A percentile compares a stretch with the other conserved stretches of the same genome.
These are phyloP conservation scores for Fusarium sp. DNA, from an alignment of 2,329 filamentous ascomycete species.

Conservation along the genomic window DNA sequence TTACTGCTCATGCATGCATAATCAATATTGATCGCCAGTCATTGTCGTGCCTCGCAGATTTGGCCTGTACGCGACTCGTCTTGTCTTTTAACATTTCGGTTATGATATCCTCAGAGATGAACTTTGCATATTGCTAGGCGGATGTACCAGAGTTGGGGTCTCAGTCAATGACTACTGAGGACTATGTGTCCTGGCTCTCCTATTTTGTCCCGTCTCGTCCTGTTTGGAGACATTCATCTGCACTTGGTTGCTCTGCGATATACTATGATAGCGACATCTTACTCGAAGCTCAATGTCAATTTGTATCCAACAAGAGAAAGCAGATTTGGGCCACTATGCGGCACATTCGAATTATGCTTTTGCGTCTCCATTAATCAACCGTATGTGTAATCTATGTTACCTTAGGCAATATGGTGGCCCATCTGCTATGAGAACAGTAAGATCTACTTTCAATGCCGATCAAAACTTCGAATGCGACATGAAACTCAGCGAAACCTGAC, in stretches of 20 bases:
- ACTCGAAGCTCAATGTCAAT: not conserved
- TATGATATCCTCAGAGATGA: not conserved
- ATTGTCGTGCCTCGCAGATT: not conserved
- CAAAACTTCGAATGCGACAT: conserved; percentile 14
- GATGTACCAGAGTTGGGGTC: not conserved
- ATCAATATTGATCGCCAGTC: not conserved
- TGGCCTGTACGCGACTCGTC: not conserved
- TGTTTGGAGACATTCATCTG: too few species aligned
- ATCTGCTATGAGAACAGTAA: not conserved
- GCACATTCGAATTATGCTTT: not conserved
- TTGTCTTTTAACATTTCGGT: not conserved
- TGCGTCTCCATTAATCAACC: not conserved
- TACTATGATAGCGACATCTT: not conserved
- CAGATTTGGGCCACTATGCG: not conserved
- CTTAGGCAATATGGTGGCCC: not conserved
- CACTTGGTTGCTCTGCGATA: not conserved
- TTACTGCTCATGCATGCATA: not conserved
- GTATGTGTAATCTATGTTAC: not conserved
- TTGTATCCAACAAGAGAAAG: not conserved
- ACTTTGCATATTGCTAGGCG: not conserved
- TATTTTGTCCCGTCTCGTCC: not conserved
- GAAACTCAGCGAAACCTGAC: conserved; percentile 13
- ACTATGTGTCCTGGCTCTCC: not conserved
- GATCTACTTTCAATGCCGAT: conserved; percentile 17
- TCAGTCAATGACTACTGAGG: not conserved